phyloP scores from a whole-genome alignment of 2,329 filamentous ascomycete species.

The Xylariales sp. region DNA sequence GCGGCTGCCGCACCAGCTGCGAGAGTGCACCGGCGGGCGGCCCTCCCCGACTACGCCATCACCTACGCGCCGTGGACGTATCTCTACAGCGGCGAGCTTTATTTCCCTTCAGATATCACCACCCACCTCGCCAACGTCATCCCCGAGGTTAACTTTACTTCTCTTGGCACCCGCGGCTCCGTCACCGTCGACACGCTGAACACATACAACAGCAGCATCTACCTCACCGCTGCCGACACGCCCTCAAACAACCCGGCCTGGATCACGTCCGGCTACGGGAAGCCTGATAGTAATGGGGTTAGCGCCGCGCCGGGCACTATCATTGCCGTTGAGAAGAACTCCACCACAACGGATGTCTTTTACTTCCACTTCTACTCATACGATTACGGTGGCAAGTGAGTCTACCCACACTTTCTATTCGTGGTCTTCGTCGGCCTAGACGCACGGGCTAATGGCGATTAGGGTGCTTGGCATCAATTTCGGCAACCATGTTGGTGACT shows the following conservation, averaged over 20 bases:
- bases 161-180: slow-evolving; percentile 19
- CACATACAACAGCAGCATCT: slow-evolving; percentile 32
- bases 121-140: slow-evolving; percentile 30
- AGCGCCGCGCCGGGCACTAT: slow-evolving; percentile 33
- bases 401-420: background rate
- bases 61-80: slow-evolving; percentile 34
- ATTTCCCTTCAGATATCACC: slow-evolving; percentile 31
- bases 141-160: slow-evolving; percentile 26
- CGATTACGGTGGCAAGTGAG: slow-evolving; percentile 35
- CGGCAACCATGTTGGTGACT: slow-evolving; percentile 33
- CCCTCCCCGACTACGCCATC: slow-evolving; percentile 32
- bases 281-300: slow-evolving; percentile 25
- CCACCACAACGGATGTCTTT: slow-evolving; percentile 31
- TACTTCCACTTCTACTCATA: slow-evolving; percentile 37
- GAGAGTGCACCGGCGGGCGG: slow-evolving; percentile 13
- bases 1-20: slow-evolving; percentile 20
- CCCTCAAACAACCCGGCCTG: slow-evolving; percentile 27
- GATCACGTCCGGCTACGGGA: slow-evolving; percentile 31
- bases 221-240: slow-evolving; percentile 24
- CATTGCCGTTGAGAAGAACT: slow-evolving; percentile 36
- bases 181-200: slow-evolving; percentile 29
- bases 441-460: background rate
- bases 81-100: slow-evolving; percentile 35
- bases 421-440: too few relatives aligned
- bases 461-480: slow-evolving; percentile 33